phyloP scores from a whole-genome alignment of 129 eudicot species.

The Tagetes patula region DNA sequence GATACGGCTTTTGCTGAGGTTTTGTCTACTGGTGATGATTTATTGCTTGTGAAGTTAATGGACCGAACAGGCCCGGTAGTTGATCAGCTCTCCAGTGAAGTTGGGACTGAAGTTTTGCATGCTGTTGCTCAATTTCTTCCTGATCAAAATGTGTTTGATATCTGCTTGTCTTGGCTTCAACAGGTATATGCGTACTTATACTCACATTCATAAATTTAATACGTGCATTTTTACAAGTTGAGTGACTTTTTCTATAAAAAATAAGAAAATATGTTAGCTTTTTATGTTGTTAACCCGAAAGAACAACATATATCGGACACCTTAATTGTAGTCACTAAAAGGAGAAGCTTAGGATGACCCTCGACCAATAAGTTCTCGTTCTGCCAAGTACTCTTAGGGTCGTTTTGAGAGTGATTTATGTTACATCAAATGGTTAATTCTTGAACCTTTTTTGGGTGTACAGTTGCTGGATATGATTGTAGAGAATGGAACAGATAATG shows the following conservation, averaged over 20 bases:
- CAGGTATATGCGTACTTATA: slow-evolving; percentile 51
- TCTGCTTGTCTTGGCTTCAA: slow-evolving; percentile 89
- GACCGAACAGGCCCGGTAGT: slow-evolving; percentile 85
- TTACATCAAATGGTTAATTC: background rate
- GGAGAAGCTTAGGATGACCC: background rate
- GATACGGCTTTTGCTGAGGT: slow-evolving; percentile 94
- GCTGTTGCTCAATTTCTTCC: slow-evolving; percentile 73
- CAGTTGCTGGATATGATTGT: slow-evolving; percentile 71
- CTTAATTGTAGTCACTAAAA: background rate
- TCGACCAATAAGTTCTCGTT: background rate
- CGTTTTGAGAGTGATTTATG: background rate
- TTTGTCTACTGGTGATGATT: slow-evolving; percentile 83
- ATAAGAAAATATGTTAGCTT: background rate
- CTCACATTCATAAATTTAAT: background rate
- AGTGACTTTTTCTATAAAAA: background rate
- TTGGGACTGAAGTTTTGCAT: slow-evolving; percentile 72
- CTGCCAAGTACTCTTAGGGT: background rate
- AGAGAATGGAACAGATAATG: slow-evolving; percentile 73
- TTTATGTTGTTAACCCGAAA: background rate
- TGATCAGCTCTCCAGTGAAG: slow-evolving; percentile 82
- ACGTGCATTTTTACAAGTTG: background rate
- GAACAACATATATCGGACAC: background rate
- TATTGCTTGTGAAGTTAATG: slow-evolving; percentile 87
- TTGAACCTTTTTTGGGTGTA: background rate
- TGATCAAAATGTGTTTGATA: slow-evolving; percentile 76